Base-by-base conservation (phyloP, 1,284 basidiomycete species). In the Puccinia novopanici region DNA sequence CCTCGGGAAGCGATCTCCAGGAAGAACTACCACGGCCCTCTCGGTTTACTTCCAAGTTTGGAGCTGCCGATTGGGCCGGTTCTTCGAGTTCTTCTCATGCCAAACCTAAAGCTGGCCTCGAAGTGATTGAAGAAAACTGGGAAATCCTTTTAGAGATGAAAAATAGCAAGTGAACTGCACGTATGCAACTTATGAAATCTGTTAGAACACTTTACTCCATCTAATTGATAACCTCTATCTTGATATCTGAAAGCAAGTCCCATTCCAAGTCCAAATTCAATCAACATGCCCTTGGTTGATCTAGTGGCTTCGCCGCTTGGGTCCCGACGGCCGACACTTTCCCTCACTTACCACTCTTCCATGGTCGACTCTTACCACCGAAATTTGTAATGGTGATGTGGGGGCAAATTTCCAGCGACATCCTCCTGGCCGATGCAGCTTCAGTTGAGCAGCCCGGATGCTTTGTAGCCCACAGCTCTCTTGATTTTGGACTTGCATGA, bases 61-160 rank as follows among this genome's bases (percentile, higher is more conserved):
- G 75, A 13, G 50, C 45, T 19, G 12, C n/a, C 22, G 63, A 48
- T 52, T 52, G 30, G 24, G 27, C 67, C 13, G 50, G 37, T 17
- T n/a, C 52, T 15, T 54, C 52, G 37, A 12, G 19, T 22, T 27
- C 63, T 27, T 22, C 61, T 52, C 61, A 37, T 40, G 30, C 75
- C 27, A 57, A 57, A 54, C 50, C 63, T n/a, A 78, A 78, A 57
- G 48, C 75, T 52, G 75, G 75, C 34, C 54, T 78, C 22, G 75
- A 78, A 59, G 55, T 70, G 6, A 63, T 78, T 10, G 12, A 78
- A 70, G 75, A 78, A 45, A 78, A 78, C 48, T 78, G 63, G 75
- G 48, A 78, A 22, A 45, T 45, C 40, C 5, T 67, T 27, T 40
- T 27, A 17, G n/a, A 67, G 40, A 67, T 67, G 59, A 52, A 52